Evolutionary conservation across 1,284 basidiomycete genomes (phyloP).

Genomic region (Bjerkandera adusta): DNA sequence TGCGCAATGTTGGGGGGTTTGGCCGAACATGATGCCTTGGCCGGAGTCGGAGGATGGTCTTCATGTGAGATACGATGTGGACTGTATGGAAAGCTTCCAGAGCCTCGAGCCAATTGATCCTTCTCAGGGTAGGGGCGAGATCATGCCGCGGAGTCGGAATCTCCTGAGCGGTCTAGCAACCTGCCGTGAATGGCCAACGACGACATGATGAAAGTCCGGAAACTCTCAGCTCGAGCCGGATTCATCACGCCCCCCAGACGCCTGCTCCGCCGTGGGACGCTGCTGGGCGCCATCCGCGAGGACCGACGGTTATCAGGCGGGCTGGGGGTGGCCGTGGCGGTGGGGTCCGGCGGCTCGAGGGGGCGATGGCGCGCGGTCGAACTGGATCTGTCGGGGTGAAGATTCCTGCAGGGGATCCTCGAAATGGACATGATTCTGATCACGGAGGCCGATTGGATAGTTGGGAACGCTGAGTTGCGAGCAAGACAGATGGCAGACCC

Average conservation of each 20-base stretch:
- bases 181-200: constrained; percentile 10
- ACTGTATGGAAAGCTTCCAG: constrained; percentile 19
- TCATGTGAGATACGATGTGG: constrained; percentile 18
- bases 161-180: not conserved
- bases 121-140: constrained; percentile 17
- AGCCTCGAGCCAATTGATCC: constrained; percentile 11
- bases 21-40: constrained; percentile 12
- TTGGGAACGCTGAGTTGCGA: constrained; percentile 16
- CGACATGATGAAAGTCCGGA: constrained; percentile 9
- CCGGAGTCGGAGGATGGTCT: constrained; percentile 6
- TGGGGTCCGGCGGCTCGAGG: not conserved
- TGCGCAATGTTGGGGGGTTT: constrained; percentile 14
- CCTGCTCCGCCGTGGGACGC: not conserved
- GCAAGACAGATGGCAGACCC: constrained; percentile 4
- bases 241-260: not conserved
- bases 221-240: constrained; percentile 5
- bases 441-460: constrained; percentile 23
- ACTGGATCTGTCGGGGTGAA: constrained; percentile 2
- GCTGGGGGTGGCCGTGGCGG: not conserved
- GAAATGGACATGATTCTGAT: constrained; percentile 20
- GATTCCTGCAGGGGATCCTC: constrained; percentile 21
- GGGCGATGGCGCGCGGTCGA: constrained; percentile 5
- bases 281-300: not conserved
- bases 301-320: not conserved
- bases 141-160: constrained; percentile 18